Evolutionary conservation across 495 filamentous ascomycete species (phyloP).

Genomic region (Daldinia concentrica): DNA sequence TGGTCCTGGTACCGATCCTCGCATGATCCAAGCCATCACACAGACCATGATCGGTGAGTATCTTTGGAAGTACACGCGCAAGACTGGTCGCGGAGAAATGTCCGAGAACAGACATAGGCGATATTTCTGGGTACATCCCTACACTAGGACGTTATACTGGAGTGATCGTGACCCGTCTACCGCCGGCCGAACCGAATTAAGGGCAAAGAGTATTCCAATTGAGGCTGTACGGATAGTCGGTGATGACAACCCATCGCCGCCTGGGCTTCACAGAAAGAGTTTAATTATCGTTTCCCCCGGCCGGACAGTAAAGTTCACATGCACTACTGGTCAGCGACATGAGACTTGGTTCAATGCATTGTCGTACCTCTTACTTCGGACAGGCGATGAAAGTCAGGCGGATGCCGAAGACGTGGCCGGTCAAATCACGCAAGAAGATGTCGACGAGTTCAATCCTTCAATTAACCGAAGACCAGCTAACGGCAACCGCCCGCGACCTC

Average conservation of each 20-base stretch:
- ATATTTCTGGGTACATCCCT: slow-evolving; percentile 99
- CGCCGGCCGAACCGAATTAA: slow-evolving; percentile 78
- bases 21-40: slow-evolving; percentile 99
- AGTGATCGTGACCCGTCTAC: slow-evolving; percentile 86
- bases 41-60: slow-evolving; percentile 99
- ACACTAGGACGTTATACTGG: slow-evolving; percentile 97
- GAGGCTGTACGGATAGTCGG: slow-evolving; percentile 92
- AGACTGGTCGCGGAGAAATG: slow-evolving; percentile 83
- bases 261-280: slow-evolving; percentile 92
- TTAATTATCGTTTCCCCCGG: slow-evolving; percentile 90
- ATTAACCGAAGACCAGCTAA: slow-evolving; percentile 59
- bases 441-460: slow-evolving; percentile 88
- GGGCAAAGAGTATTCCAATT: slow-evolving; percentile 94
- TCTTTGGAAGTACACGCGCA: slow-evolving; percentile 98
- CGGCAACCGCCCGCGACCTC: slow-evolving; percentile 53
- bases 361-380: slow-evolving; percentile 87
- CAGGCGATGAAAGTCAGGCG: slow-evolving; percentile 64
- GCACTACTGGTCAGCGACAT: slow-evolving; percentile 89
- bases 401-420: slow-evolving; percentile 66
- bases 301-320: slow-evolving; percentile 89
- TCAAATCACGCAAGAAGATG: slow-evolving; percentile 75
- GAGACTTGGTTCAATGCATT: slow-evolving; percentile 99
- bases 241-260: slow-evolving; percentile 95
- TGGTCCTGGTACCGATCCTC: slow-evolving; percentile 79
- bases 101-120: slow-evolving; percentile 89